A percentile compares a stretch with the other conserved stretches of the same genome.
Evolutionary conservation across 768 basidiomycete genomes (phyloP).

Genomic region (Psilocybe sp.): DNA sequence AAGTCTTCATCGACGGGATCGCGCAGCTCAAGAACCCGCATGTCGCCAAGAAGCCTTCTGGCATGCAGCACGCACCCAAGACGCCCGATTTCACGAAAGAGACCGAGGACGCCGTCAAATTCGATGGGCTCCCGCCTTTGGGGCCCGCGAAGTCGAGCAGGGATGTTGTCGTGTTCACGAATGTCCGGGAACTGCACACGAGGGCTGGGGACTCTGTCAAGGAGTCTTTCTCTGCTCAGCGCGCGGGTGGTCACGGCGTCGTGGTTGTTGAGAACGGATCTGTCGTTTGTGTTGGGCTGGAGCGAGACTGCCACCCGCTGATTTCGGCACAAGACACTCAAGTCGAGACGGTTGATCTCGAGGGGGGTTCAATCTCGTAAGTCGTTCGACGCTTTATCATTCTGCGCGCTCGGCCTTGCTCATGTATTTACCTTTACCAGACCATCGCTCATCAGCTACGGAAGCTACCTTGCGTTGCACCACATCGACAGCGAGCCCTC

Average conservation of each 20-base stretch:
- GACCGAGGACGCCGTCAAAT: constrained; percentile 47
- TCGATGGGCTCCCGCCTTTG: constrained; percentile 68
- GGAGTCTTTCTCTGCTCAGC: constrained; percentile 25
- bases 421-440: constrained; percentile 23
- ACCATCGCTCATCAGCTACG: constrained; percentile 63
- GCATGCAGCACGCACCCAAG: constrained; percentile 50
- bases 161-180: constrained; percentile 56
- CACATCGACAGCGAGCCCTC: constrained; percentile 59
- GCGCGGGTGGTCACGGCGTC: constrained; percentile 23
- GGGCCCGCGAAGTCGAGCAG: constrained; percentile 34
- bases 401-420: constrained; percentile 8
- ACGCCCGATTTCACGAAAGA: constrained; percentile 64
- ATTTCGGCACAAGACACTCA: constrained; percentile 2
- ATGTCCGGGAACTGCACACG: constrained; percentile 53
- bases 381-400: constrained; percentile 29
- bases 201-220: constrained; percentile 27
- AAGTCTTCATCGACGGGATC: constrained; percentile 86
- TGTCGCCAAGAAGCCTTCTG: constrained; percentile 46
- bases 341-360: constrained; percentile 49
- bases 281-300: constrained; percentile 48
- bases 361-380: constrained; percentile 63
- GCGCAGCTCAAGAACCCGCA: constrained; percentile 54
- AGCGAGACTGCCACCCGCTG: constrained; percentile 20
- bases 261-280: constrained; percentile 54
- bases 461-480: constrained; percentile 59